phyloP scores from a whole-genome alignment of 768 basidiomycete genomes.

The Neoboletus magnificus region DNA sequence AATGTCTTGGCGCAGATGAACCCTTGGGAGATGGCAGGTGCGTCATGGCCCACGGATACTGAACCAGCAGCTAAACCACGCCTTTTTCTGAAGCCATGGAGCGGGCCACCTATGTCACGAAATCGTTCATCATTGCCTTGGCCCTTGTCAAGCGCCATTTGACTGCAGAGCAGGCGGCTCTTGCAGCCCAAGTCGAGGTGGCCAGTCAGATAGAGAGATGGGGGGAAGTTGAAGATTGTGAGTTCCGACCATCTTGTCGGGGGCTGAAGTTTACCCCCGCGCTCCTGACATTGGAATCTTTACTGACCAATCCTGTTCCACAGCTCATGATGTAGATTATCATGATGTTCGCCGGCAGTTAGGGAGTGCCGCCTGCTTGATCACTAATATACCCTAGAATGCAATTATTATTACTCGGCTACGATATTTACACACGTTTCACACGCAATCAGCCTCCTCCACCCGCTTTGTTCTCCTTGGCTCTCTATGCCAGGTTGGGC shows the following conservation, averaged over 20 bases:
- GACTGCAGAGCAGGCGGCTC: slow-evolving; percentile 78
- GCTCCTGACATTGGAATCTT: neutral
- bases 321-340: slow-evolving; percentile 98
- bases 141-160: slow-evolving; percentile 77
- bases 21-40: slow-evolving; percentile 88
- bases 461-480: slow-evolving; percentile 3
- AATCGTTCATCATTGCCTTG: slow-evolving; percentile 86
- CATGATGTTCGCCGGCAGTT: slow-evolving; percentile 88
- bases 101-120: slow-evolving; percentile 82
- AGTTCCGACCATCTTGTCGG: slow-evolving; percentile 34
- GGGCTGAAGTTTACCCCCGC: slow-evolving; percentile 3
- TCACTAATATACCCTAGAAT: slow-evolving; percentile 36
- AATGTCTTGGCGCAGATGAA: slow-evolving; percentile 62
- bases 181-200: slow-evolving; percentile 89
- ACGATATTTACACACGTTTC: slow-evolving; percentile 3
- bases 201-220: slow-evolving; percentile 93
- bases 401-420: slow-evolving; percentile 2
- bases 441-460: slow-evolving; percentile 1
- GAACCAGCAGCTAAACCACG: neutral
- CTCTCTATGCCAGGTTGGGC: slow-evolving; percentile 10
- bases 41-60: slow-evolving; percentile 23
- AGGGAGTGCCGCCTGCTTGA: slow-evolving; percentile 70
- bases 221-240: slow-evolving; percentile 99
- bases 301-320: slow-evolving; percentile 13
- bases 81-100: slow-evolving; percentile 67